phyloP scores from a whole-genome alignment of 1,284 basidiomycete genomes.

The Moesziomyces antarcticus region DNA sequence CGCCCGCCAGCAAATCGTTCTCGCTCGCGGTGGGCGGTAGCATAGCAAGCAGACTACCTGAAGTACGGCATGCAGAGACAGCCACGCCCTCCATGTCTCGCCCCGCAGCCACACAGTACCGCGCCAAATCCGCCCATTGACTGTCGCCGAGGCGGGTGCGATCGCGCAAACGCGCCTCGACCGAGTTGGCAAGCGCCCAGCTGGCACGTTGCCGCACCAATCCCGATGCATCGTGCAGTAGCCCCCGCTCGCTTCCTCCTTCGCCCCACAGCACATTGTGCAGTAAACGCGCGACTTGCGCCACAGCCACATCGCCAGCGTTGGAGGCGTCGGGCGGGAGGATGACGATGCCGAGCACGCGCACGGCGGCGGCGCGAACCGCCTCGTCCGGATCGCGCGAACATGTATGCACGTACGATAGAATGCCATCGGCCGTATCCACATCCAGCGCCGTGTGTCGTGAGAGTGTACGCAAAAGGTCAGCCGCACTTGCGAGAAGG shows the following conservation, averaged over 20 bases:
- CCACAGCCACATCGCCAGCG: neutral
- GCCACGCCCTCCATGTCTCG: constrained; percentile 36
- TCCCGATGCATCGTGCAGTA: constrained; percentile 27
- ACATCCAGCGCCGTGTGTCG: neutral
- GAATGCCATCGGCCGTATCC: neutral
- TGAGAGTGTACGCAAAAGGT: constrained; percentile 15
- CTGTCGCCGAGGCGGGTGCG: neutral
- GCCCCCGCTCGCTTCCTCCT: neutral
- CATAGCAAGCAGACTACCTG: constrained; percentile 26
- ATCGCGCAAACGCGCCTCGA: constrained; percentile 19
- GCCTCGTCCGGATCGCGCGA: constrained; percentile 19
- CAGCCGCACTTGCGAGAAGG: constrained; percentile 8
- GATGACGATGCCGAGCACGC: constrained; percentile 35
- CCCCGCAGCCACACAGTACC: constrained; percentile 30
- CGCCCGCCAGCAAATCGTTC: neutral
- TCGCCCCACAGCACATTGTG: constrained; percentile 10
- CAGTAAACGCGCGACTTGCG: neutral
- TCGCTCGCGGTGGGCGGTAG: neutral
- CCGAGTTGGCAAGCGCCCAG: constrained; percentile 30
- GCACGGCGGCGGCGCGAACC: constrained; percentile 33
- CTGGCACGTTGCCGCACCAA: constrained; percentile 39
- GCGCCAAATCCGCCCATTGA: constrained; percentile 11
- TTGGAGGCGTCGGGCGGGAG: constrained; percentile 13
- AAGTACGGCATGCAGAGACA: constrained; percentile 29
- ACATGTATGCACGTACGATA: constrained; percentile 13